These are phyloP conservation scores for Colletotrichum gloeosporioides DNA, from an alignment of 2,329 filamentous ascomycete genomes.

Conservation along the genomic window DNA sequence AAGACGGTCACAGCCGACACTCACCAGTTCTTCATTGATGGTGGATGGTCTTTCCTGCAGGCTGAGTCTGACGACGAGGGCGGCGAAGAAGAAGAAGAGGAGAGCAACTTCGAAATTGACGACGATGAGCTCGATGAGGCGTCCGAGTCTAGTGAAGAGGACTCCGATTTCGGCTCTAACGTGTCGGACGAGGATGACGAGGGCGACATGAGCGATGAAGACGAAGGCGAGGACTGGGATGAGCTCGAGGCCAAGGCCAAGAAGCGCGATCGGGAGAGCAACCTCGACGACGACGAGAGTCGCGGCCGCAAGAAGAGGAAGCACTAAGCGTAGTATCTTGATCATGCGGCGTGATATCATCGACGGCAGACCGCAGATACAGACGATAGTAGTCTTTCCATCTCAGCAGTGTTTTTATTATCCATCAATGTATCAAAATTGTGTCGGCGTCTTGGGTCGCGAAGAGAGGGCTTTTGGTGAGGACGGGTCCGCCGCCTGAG, in stretches of 20 bases:
- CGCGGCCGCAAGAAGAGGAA: slow-evolving; percentile 73
- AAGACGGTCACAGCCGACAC: slow-evolving; percentile 96
- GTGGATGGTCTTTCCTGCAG: slow-evolving; percentile 92
- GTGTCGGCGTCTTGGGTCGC: slow-evolving; percentile 16
- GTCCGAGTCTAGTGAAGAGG: slow-evolving; percentile 79
- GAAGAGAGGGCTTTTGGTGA: neutral
- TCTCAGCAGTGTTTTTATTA: slow-evolving; percentile 8
- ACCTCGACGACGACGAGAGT: slow-evolving; percentile 81
- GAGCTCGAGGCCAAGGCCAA: slow-evolving; percentile 90
- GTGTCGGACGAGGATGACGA: slow-evolving; percentile 84
- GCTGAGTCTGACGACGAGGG: slow-evolving; percentile 88
- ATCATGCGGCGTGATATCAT: neutral
- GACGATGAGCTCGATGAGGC: slow-evolving; percentile 86
- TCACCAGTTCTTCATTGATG: slow-evolving; percentile 93
- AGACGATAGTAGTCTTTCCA: neutral
- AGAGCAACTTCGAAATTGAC: slow-evolving; percentile 89
- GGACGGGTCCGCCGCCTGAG: neutral
- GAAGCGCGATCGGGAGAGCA: slow-evolving; percentile 75
- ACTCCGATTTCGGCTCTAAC: slow-evolving; percentile 92
- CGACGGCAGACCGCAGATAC: neutral
- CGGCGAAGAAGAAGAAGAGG: slow-evolving; percentile 78
- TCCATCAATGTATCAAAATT: slow-evolving; percentile 20
- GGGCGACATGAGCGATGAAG: slow-evolving; percentile 73
- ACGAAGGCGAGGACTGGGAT: slow-evolving; percentile 91
- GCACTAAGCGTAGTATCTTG: slow-evolving; percentile 31